Base-by-base conservation (phyloP, 129 eudicot species). In the Escallonia herrerae region DNA sequence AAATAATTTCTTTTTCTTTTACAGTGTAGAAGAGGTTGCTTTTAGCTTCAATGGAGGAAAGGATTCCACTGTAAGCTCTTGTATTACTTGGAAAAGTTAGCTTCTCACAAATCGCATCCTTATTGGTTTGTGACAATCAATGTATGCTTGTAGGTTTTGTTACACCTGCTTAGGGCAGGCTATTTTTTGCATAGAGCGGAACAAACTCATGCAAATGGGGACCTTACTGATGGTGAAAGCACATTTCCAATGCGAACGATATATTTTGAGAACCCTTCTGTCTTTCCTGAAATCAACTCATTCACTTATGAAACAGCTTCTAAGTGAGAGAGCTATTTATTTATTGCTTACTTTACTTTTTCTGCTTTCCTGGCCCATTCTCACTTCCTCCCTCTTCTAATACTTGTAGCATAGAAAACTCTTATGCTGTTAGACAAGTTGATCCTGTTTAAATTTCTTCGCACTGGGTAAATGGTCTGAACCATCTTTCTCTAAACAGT, bases 21-120 rank as follows among this genome's bases (percentile, higher is more conserved):
- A 55, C 91, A 93, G 98, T 59, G 77, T 79, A 52, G 95, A 88
- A 75, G 98, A 93, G 90, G 87, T 93, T 4, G 96, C 98, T 38
- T 86, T 93, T 74, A 93, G 98, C 87, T 93, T 93, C 70, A 93
- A 93, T 72, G 98, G 95, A 70, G 98, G 98, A 77, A 93, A 93
- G 77, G 96, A 93, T 83, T 93, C 98, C 58, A 93, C 96, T 75
- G 96, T 91, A 81, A 77, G 97, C 72, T 77, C 40, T 69, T 64
- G 63, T 60, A 11, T 40, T 67, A 22, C 42, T 22, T 56, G 66
- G 8, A 13, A 39, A 10, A 43, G 40, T 60, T 42, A 40, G 37
- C 43, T 37, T 33, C n/a, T 59, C 10, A 39, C 3, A 9, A 56
- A 2, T 9, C 15, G 12, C 41, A 9, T 38, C 38, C 63, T 65